Base-by-base conservation (phyloP, 75 land plant species). In the Sequoiadendron giganteum region DNA sequence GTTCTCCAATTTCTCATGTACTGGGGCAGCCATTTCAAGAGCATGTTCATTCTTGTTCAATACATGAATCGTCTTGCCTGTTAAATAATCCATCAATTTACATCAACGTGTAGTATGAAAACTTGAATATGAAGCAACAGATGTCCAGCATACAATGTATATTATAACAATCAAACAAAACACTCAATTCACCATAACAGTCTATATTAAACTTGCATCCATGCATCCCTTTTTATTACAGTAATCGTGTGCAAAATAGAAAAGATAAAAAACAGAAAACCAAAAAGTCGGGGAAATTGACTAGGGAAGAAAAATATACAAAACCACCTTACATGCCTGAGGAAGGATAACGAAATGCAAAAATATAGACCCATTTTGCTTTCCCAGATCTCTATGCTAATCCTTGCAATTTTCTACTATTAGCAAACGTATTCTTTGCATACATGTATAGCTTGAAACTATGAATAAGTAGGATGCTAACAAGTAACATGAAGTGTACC, bases 11-110 rank as follows among this genome's bases (percentile, higher is more conserved):
- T 92, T 89, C 38, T 93, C 95, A 87, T 94, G 96, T 85, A 95
- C 86, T 54, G 98, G 98, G 32, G 90, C 96, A 78, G 98, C 98
- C 95, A 97, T 93, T 85, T 95, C 99, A 89, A 97, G 90, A 11
- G 99, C 97, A 93, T 97, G 99, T 89, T 97, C 99, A 87, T 97
- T 97, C 88, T 97, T 97, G 86, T 97, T 97, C 45, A 97, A 87
- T 16, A 94, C 95, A 91, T 97, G 99, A 78, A 97, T 97, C 5
- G 94, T 95, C 90, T 94, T 97, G 49, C 99, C 99, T 97, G 90
- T 40, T 28, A 58, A 49, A 10, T 56, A 8, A 86, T 56, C n/a
- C 61, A 54, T 25, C 48, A 47, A 82, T 82, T 82, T n/a, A 13
- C 30, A 82, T 10, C 48, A 82, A 13, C 7, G 47, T 45, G 6